phyloP scores from a whole-genome alignment of 1,284 basidiomycete genomes.

The Pseudozyma pruni region DNA sequence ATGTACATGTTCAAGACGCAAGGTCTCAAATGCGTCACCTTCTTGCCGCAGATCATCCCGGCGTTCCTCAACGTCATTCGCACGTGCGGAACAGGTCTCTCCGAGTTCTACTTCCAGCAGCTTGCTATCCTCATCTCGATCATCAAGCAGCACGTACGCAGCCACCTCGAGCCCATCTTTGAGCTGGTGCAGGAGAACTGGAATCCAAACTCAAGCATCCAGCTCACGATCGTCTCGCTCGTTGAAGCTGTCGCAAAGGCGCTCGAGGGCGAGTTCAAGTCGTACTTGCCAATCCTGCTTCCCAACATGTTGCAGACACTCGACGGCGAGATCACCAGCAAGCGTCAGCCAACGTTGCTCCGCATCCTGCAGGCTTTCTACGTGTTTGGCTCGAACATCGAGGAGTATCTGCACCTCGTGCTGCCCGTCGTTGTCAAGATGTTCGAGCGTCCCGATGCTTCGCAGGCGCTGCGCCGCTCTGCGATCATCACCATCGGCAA shows the following conservation, averaged over 20 bases:
- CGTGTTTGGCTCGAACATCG: slow-evolving; percentile 94
- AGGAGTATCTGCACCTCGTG: slow-evolving; percentile 96
- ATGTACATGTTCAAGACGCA: slow-evolving; percentile 99
- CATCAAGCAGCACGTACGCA: slow-evolving; percentile 97
- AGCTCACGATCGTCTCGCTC: slow-evolving; percentile 90
- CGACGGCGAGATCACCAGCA: slow-evolving; percentile 62
- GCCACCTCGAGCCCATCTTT: slow-evolving; percentile 69
- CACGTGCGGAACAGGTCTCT: slow-evolving; percentile 78
- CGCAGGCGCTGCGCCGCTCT: slow-evolving; percentile 81
- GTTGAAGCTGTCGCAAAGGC: slow-evolving; percentile 95
- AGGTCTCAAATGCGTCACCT: slow-evolving; percentile 93
- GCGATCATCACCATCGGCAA: slow-evolving; percentile 93
- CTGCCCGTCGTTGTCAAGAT: slow-evolving; percentile 93
- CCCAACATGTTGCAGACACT: slow-evolving; percentile 89
- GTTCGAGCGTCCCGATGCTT: slow-evolving; percentile 85
- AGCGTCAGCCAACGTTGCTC: slow-evolving; percentile 77
- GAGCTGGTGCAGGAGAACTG: slow-evolving; percentile 66
- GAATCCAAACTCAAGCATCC: slow-evolving; percentile 76
- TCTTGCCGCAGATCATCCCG: slow-evolving; percentile 94
- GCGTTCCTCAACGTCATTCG: slow-evolving; percentile 92
- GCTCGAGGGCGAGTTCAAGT: slow-evolving; percentile 96
- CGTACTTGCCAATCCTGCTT: slow-evolving; percentile 90
- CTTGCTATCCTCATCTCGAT: slow-evolving; percentile 94
- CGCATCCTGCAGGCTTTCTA: slow-evolving; percentile 92
- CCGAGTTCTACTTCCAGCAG: slow-evolving; percentile 96